A percentile compares a stretch with the other conserved stretches of the same genome.
Conservation (phyloP, 305 asterid species). For the Salvia sclarea region DNA sequence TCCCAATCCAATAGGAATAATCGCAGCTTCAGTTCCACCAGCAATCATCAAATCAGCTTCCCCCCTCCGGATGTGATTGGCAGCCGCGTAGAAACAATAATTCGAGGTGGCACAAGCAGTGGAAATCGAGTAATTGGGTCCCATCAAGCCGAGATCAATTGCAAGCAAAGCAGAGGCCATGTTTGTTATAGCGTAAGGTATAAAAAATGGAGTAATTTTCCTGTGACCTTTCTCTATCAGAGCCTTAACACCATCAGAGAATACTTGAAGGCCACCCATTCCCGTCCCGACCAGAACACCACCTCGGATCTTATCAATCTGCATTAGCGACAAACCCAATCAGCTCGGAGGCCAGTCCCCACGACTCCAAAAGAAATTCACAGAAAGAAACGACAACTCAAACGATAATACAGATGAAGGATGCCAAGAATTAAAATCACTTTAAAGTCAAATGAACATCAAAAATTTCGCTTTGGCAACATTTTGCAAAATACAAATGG, state of each 20-base stretch:
- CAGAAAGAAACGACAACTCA: neutral
- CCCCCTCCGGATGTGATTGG: constrained; percentile 87
- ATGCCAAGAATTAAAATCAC: neutral
- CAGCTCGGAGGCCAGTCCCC: constrained; percentile 1
- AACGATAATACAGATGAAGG: neutral
- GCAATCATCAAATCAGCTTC: constrained; percentile 88
- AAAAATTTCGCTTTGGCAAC: neutral
- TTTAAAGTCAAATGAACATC: neutral
- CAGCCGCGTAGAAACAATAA: constrained; percentile 82
- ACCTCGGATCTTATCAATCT: constrained; percentile 79
- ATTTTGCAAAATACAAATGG: neutral
- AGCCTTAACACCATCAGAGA: constrained; percentile 71
- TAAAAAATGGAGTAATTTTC: constrained; percentile 86
- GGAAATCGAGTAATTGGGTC: constrained; percentile 86
- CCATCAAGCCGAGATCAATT: constrained; percentile 84
- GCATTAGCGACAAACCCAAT: constrained; percentile 23
- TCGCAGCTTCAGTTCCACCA: constrained; percentile 91
- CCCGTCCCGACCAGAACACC: constrained; percentile 85
- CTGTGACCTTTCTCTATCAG: constrained; percentile 66
- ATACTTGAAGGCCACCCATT: constrained; percentile 86
- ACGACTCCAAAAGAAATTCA: constrained; percentile 5
- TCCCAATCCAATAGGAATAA: constrained; percentile 74
- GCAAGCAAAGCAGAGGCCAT: constrained; percentile 91
- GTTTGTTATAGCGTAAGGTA: constrained; percentile 83
- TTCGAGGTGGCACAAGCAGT: constrained; percentile 94